These are phyloP conservation scores for Auricularia sp. DNA, from an alignment of 768 basidiomycete species.

Conservation along the genomic window DNA sequence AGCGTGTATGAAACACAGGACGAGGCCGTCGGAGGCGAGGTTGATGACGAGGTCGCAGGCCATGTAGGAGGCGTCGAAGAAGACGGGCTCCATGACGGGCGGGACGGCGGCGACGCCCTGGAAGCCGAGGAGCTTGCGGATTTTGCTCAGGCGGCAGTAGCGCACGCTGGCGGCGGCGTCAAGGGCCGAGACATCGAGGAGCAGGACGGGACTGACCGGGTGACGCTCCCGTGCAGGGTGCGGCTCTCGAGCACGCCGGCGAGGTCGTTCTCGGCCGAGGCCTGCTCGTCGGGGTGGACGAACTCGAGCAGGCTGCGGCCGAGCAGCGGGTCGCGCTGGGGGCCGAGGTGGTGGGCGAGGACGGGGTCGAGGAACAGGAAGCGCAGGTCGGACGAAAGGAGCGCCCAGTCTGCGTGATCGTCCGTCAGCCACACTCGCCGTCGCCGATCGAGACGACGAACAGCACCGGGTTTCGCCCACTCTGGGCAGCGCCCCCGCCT, in stretches of 20 bases:
- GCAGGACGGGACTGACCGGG: conserved; percentile 33
- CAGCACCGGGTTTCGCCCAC: conserved; percentile 1
- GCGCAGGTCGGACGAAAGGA: conserved; percentile 63
- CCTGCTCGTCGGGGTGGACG: conserved; percentile 78
- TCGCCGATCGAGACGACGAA: background rate
- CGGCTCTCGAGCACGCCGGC: conserved; percentile 62
- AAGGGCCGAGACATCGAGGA: conserved; percentile 9
- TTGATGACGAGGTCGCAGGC: conserved; percentile 85
- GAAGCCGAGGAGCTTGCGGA: conserved; percentile 66
- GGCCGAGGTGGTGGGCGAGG: conserved; percentile 57
- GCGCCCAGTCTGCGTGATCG: conserved; percentile 56
- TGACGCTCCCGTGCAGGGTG: conserved; percentile 76
- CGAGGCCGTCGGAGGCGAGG: conserved; percentile 78
- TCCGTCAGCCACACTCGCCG: background rate
- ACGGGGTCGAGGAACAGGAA: conserved; percentile 84
- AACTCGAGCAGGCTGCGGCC: conserved; percentile 65
- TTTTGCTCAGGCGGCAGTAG: conserved; percentile 63
- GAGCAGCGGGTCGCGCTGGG: conserved; percentile 58
- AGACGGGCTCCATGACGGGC: conserved; percentile 49
- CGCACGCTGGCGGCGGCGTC: conserved; percentile 45
- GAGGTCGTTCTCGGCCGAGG: conserved; percentile 64
- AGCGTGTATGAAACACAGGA: conserved; percentile 83
- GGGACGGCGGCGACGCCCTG: conserved; percentile 36
- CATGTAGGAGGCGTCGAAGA: conserved; percentile 67
- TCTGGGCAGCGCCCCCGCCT: background rate